These are phyloP conservation scores for Geotrichum citri-aurantii DNA, from an alignment of 1,139 yeast genomes.

Conservation along the genomic window DNA sequence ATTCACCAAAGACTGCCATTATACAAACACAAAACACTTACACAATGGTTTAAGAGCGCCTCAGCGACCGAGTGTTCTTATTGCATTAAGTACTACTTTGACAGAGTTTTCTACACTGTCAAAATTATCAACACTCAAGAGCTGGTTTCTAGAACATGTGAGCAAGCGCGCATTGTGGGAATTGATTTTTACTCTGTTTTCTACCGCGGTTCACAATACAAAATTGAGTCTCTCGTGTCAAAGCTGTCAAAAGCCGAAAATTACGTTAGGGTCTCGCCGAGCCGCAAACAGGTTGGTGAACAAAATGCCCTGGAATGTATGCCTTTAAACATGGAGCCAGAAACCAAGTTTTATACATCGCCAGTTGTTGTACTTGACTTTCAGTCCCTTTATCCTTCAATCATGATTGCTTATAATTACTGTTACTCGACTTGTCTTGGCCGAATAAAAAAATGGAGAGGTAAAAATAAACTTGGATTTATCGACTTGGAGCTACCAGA, in stretches of 20 bases:
- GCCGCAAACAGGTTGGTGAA: constrained; percentile 70
- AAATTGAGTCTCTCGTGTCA: constrained; percentile 77
- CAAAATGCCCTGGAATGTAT: constrained; percentile 85
- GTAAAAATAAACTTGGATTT: constrained; percentile 48
- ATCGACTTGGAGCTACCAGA: constrained; percentile 46
- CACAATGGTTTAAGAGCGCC: constrained; percentile 43
- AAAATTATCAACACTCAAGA: constrained; percentile 58
- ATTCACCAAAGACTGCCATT: constrained; percentile 65
- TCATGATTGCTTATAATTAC: constrained; percentile 85
- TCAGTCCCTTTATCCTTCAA: constrained; percentile 89
- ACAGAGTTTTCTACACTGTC: constrained; percentile 46
- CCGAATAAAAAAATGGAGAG: constrained; percentile 48
- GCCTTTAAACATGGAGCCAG: constrained; percentile 91
- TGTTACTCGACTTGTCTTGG: constrained; percentile 89
- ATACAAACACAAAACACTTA: constrained; percentile 47
- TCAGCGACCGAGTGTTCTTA: constrained; percentile 30
- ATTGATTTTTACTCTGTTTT: constrained; percentile 84
- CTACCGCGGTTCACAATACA: constrained; percentile 87
- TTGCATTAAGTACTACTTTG: constrained; percentile 49
- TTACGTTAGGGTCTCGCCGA: constrained; percentile 68
- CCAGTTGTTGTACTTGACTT: constrained; percentile 88
- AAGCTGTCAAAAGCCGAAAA: constrained; percentile 74
- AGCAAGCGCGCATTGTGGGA: constrained; percentile 81
- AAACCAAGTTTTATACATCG: constrained; percentile 74
- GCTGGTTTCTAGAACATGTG: constrained; percentile 64